Percentiles rank a stretch among this genome's conserved stretches.
Conservation (phyloP, 345 rosid genomes). For the Linum usitatissimum region DNA sequence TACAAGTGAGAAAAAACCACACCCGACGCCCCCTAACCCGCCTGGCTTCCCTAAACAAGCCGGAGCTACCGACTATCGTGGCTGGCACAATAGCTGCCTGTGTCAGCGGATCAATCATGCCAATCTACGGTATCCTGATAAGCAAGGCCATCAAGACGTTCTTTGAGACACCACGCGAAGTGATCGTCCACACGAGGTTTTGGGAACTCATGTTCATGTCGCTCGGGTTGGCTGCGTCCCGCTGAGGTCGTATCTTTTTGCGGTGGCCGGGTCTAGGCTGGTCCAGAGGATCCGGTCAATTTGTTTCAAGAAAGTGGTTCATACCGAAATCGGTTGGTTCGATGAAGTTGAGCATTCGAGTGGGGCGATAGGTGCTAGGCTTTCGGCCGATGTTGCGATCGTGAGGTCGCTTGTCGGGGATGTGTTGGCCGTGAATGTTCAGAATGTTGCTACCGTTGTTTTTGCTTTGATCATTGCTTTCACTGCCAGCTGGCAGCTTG, state of each 20-base stretch:
- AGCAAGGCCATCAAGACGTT: conserved; percentile 45
- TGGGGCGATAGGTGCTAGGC: conserved; percentile 72
- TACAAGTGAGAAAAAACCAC: conserved; percentile 17
- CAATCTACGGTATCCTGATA: conserved; percentile 44
- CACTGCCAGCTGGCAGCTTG: conserved; percentile 17
- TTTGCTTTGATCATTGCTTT: conserved; percentile 71
- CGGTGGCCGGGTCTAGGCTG: conserved; percentile 58
- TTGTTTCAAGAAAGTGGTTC: conserved; percentile 76
- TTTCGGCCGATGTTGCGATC: conserved; percentile 72
- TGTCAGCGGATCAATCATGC: conserved; percentile 46
- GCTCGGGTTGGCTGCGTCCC: conserved; percentile 58
- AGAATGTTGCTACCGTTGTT: conserved; percentile 42
- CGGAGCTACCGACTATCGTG: conserved; percentile 58
- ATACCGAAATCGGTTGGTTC: conserved; percentile 82
- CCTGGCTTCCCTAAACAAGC: conserved; percentile 64
- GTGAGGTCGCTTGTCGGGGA: conserved; percentile 74
- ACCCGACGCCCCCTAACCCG: conserved; percentile 40
- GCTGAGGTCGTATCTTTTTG: conserved; percentile 41
- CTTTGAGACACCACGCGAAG: conserved; percentile 43
- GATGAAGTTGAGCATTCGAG: conserved; percentile 76
- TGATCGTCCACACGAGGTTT: conserved; percentile 50
- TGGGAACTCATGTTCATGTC: conserved; percentile 53
- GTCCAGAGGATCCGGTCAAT: conserved; percentile 52
- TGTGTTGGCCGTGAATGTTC: conserved; percentile 49
- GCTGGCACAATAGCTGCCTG: conserved; percentile 45